phyloP scores from a whole-genome alignment of 2,329 filamentous ascomycete species.

The Penicillium sp. region DNA sequence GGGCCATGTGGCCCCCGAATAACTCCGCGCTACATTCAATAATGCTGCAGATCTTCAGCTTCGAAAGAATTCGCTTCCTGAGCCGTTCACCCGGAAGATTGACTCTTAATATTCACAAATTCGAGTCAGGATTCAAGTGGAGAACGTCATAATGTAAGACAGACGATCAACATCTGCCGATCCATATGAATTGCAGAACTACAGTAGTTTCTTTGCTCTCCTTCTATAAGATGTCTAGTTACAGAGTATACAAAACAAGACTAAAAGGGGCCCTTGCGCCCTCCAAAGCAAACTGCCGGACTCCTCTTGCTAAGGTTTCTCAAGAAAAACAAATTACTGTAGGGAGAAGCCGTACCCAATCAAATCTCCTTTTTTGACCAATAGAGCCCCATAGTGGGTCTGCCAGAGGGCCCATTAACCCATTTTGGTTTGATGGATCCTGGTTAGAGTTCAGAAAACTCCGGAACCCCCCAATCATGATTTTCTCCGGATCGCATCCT shows the following conservation, averaged over 20 bases:
- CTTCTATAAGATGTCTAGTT: not conserved
- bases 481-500: not conserved
- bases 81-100: conserved; percentile 4
- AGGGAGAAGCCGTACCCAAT: not conserved
- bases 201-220: not conserved
- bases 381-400: not conserved
- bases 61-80: not conserved
- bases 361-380: not conserved
- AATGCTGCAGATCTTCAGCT: conserved; percentile 15
- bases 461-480: not conserved
- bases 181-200: not conserved
- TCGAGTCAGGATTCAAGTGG: not conserved
- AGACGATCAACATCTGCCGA: not conserved
- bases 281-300: not conserved
- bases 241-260: not conserved
- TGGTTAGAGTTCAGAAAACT: not conserved
- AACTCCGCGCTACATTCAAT: conserved; percentile 14
- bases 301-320: not conserved
- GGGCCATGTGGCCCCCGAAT: conserved; percentile 7
- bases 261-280: not conserved
- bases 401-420: not conserved
- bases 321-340: not conserved
- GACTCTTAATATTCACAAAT: not conserved
- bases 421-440: not conserved
- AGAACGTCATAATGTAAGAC: not conserved